These are phyloP conservation scores for Camellia japonica DNA, from an alignment of 148 eudicot genomes.

Conservation along the genomic window DNA sequence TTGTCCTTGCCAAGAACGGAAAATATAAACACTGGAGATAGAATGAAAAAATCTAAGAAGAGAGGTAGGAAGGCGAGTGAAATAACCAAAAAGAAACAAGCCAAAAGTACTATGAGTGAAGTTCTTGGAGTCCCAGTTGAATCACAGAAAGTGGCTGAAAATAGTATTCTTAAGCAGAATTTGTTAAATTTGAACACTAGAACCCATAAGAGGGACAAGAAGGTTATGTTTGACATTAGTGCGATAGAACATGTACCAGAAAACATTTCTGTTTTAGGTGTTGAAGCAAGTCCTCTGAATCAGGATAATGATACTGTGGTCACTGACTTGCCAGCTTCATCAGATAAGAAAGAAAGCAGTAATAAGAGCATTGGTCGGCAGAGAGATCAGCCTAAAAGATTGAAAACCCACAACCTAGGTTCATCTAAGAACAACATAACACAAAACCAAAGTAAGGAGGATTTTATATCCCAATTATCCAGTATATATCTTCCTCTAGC, in stretches of 20 bases:
- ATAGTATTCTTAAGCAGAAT: conserved; percentile 7
- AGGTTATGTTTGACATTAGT: conserved; percentile 16
- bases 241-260: conserved; percentile 3
- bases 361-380: conserved; percentile 10
- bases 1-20: conserved; percentile 24
- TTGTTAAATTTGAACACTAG: conserved; percentile 10
- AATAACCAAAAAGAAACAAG: conserved; percentile 27
- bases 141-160: conserved; percentile 17
- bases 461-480: too few species aligned
- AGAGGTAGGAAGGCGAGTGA: conserved; percentile 31
- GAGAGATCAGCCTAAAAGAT: conserved; percentile 10
- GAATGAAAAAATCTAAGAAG: conserved; percentile 24
- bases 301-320: neutral
- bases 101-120: conserved; percentile 4
- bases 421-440: too few species aligned
- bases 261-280: conserved; percentile 11
- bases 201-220: conserved; percentile 18
- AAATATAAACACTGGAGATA: neutral
- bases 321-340: conserved; percentile 14
- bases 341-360: conserved; percentile 12
- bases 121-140: conserved; percentile 13
- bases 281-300: conserved; percentile 16
- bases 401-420: neutral
- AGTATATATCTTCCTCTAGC: too few species aligned
- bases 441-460: too few species aligned